phyloP scores from a whole-genome alignment of 345 rosid genomes.

The Syzygium oleosum region DNA sequence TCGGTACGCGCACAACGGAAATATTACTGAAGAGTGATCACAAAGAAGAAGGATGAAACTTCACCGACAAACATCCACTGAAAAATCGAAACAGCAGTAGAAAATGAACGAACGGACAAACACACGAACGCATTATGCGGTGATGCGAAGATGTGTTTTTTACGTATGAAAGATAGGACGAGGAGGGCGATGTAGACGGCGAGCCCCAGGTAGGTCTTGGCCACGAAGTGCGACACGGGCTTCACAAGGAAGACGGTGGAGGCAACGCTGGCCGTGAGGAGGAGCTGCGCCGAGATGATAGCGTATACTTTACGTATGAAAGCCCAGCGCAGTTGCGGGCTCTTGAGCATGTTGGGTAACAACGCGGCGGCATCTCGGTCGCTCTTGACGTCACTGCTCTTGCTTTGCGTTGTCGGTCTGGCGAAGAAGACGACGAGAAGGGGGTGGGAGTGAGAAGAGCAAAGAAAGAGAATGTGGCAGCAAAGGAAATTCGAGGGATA shows the following conservation, averaged over 20 bases:
- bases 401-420: not conserved
- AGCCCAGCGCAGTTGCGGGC: slow-evolving; percentile 51
- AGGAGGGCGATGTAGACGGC: slow-evolving; percentile 22
- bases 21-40: slow-evolving; percentile 21
- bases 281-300: slow-evolving; percentile 36
- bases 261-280: slow-evolving; percentile 30
- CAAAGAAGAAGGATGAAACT: not conserved
- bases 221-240: slow-evolving; percentile 35
- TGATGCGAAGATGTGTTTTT: not conserved
- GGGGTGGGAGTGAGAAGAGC: not conserved
- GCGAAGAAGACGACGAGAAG: not conserved
- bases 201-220: slow-evolving; percentile 18
- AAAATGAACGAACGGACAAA: not conserved
- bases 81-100: not conserved
- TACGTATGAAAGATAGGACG: slow-evolving; percentile 30
- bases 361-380: not conserved
- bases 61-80: not conserved
- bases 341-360: slow-evolving; percentile 19
- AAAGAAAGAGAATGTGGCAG: no score
- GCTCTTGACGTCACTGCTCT: not conserved
- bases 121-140: not conserved
- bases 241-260: slow-evolving; percentile 24
- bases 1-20: slow-evolving; percentile 31
- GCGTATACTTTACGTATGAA: slow-evolving; percentile 54
- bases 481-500: no score